phyloP scores from a whole-genome alignment of 805 yeast species.

The Yamadazyma nakazawae region DNA sequence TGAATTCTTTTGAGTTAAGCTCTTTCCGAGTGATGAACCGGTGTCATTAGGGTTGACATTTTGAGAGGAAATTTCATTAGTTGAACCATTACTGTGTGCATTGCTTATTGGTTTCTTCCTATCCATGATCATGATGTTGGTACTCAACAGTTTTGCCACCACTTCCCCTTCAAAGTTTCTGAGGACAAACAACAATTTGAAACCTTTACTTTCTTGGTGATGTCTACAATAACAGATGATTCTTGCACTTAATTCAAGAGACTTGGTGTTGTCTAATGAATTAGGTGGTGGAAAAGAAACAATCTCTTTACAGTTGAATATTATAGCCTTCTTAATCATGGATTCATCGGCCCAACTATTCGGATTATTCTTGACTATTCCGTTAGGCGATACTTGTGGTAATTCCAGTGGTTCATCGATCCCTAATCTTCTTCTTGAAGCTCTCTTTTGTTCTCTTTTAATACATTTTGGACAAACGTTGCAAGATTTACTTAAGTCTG shows the following conservation, averaged over 20 bases:
- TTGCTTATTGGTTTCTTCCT: conserved; percentile 63
- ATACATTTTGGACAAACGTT: conserved; percentile 86
- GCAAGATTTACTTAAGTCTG: conserved; percentile 49
- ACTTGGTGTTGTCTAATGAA: conserved; percentile 34
- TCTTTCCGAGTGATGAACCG: neutral
- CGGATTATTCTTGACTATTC: conserved; percentile 48
- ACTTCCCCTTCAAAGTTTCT: conserved; percentile 59
- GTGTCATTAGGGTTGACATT: conserved; percentile 6
- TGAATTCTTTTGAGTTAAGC: conserved; percentile 5
- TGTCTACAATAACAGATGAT: conserved; percentile 96
- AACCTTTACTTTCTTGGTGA: conserved; percentile 86
- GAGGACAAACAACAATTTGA: conserved; percentile 65
- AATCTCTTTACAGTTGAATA: conserved; percentile 88
- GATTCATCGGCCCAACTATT: conserved; percentile 74
- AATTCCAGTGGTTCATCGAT: conserved; percentile 10
- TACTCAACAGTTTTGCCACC: conserved; percentile 68
- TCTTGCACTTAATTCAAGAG: conserved; percentile 59
- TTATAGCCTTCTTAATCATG: conserved; percentile 75
- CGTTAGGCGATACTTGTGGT: conserved; percentile 17
- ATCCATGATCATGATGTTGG: conserved; percentile 89
- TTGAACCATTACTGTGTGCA: conserved; percentile 1
- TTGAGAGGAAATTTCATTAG: neutral
- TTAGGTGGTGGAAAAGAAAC: conserved; percentile 66
- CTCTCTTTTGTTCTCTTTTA: conserved; percentile 90
- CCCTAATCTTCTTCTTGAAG: conserved; percentile 86